Percentiles rank a stretch among this genome's conserved stretches.
Conservation (phyloP, 2,329 filamentous ascomycete species). For the Aspergillus tamarii region DNA sequence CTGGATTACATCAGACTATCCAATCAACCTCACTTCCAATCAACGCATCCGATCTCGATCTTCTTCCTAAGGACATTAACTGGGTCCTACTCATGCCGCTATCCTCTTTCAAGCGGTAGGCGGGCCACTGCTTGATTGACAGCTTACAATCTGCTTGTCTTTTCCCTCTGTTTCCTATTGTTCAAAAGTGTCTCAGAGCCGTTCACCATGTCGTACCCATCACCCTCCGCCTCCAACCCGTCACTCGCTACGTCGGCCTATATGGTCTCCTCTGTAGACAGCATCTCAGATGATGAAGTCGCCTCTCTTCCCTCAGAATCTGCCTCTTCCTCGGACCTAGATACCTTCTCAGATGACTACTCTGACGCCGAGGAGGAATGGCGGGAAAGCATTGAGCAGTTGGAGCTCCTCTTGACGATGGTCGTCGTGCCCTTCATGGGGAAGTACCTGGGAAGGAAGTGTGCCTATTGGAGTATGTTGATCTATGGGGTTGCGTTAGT, state of each 20-base stretch:
- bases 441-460: constrained; percentile 92
- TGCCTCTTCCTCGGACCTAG: constrained; percentile 42
- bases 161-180: not conserved
- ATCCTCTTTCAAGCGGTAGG: constrained; percentile 33
- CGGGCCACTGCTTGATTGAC: constrained; percentile 39
- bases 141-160: constrained; percentile 15
- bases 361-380: constrained; percentile 93
- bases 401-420: constrained; percentile 92
- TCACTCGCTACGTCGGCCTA: constrained; percentile 45
- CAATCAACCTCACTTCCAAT: constrained; percentile 5
- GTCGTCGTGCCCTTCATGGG: constrained; percentile 90
- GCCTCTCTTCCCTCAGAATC: constrained; percentile 49
- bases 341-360: constrained; percentile 56
- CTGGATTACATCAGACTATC: constrained; percentile 18
- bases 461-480: constrained; percentile 86
- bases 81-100: constrained; percentile 24
- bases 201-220: constrained; percentile 34
- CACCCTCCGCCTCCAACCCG: constrained; percentile 33
- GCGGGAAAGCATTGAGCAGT: constrained; percentile 89
- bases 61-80: not conserved
- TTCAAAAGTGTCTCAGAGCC: constrained; percentile 11
- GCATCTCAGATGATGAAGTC: constrained; percentile 43
- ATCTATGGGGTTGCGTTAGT: too few species aligned
- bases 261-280: constrained; percentile 40
- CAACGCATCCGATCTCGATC: not conserved